These are phyloP conservation scores for Penicillium psychrosexuale DNA, from an alignment of 2,329 filamentous ascomycete genomes.

Conservation along the genomic window DNA sequence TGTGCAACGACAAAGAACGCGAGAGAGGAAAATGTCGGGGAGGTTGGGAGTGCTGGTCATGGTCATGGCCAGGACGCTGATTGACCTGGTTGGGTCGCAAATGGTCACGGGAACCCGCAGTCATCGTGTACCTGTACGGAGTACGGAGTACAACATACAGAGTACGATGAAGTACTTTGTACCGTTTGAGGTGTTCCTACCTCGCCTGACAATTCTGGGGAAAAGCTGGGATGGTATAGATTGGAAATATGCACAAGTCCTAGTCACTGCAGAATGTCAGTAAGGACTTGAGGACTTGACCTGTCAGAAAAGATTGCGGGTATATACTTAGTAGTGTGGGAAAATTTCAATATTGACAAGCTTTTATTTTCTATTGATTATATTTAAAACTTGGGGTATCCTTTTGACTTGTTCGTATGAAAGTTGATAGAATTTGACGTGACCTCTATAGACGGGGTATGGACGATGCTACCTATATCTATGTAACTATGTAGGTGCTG, in stretches of 20 bases:
- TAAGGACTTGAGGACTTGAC: conserved; percentile 3
- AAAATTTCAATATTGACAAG: conserved; percentile 11
- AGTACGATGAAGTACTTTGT: neutral
- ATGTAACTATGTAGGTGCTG: neutral
- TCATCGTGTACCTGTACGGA: neutral
- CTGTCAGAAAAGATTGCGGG: conserved; percentile 6
- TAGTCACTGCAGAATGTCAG: neutral
- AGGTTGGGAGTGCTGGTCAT: neutral
- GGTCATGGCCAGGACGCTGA: neutral
- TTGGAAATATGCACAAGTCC: neutral
- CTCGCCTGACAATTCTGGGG: conserved; percentile 1
- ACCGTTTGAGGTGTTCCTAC: neutral
- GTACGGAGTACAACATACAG: neutral
- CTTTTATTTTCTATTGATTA: neutral
- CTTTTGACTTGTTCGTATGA: too few species aligned
- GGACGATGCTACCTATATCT: neutral
- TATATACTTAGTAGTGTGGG: neutral
- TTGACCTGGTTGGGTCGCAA: conserved; percentile 4
- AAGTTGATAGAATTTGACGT: neutral
- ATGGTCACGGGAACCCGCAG: conserved; percentile 8
- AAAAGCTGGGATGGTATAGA: conserved; percentile 1
- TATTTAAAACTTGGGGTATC: neutral
- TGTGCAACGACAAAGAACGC: conserved; percentile 16
- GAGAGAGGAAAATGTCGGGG: neutral
- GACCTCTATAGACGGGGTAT: neutral